These are phyloP conservation scores for Tephrocybe sp. DNA, from an alignment of 768 basidiomycete species.

Conservation along the genomic window DNA sequence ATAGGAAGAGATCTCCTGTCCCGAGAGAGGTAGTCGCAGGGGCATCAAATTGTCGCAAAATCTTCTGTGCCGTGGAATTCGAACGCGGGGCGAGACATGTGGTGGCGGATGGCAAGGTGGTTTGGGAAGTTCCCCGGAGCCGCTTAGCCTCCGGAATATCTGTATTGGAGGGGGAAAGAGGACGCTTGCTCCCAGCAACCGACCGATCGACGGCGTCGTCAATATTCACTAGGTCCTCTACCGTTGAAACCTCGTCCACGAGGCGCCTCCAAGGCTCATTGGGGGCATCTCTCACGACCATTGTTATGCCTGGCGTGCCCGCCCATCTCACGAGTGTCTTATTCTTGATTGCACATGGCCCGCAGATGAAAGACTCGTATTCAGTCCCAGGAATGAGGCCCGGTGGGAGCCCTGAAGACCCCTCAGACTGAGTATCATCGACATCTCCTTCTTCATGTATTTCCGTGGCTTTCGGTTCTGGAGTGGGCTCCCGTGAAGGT, in stretches of 20 bases:
- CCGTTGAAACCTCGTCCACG: conserved; percentile 26
- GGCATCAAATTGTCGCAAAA: conserved; percentile 35
- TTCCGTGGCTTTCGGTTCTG: conserved; percentile 20
- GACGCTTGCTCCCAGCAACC: conserved; percentile 48
- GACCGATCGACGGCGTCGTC: conserved; percentile 21
- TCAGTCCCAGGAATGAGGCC: conserved; percentile 65
- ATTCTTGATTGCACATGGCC: conserved; percentile 60
- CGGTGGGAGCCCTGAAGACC: conserved; percentile 65
- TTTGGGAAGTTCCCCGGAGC: conserved; percentile 26
- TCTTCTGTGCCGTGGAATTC: conserved; percentile 43
- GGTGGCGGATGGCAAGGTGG: conserved; percentile 17
- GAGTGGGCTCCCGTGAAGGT: conserved; percentile 30
- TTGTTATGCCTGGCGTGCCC: conserved; percentile 65
- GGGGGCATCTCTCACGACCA: conserved; percentile 58
- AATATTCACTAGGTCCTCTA: conserved; percentile 28
- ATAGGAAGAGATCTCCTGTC: conserved; percentile 74
- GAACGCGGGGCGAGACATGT: conserved; percentile 58
- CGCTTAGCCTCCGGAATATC: conserved; percentile 39
- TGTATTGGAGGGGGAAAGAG: conserved; percentile 36
- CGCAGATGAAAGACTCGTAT: conserved; percentile 79
- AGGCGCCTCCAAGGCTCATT: conserved; percentile 54
- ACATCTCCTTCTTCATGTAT: conserved; percentile 26
- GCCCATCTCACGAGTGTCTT: conserved; percentile 59
- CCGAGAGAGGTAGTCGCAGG: conserved; percentile 37
- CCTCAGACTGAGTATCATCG: conserved; percentile 57